These are phyloP conservation scores for Blastobotrys elegans DNA, from an alignment of 1,139 yeast species.

Conservation along the genomic window DNA sequence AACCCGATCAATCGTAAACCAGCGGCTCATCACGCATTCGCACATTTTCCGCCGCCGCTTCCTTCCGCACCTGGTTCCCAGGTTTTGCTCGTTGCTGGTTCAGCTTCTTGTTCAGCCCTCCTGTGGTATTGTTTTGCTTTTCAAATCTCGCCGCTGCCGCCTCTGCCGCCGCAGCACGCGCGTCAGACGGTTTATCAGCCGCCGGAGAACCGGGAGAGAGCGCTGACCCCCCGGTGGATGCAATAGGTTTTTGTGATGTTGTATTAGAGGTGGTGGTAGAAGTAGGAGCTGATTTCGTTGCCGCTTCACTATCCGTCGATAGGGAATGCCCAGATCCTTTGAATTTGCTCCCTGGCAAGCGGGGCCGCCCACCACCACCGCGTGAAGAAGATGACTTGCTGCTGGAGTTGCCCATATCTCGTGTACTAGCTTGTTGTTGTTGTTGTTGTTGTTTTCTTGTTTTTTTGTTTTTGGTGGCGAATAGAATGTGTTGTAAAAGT, in stretches of 20 bases:
- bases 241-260: neutral
- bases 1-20: constrained; percentile 25
- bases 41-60: constrained; percentile 7
- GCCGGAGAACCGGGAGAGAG: neutral
- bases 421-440: neutral
- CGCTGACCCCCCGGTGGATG: constrained; percentile 1
- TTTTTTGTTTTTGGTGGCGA: too few relatives aligned
- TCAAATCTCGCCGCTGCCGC: constrained; percentile 7
- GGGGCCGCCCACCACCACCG: neutral
- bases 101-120: constrained; percentile 1
- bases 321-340: constrained; percentile 1
- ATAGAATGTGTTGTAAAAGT: neutral
- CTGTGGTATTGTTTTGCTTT: neutral
- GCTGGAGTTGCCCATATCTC: constrained; percentile 4
- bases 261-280: neutral
- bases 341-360: neutral
- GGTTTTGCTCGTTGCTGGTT: constrained; percentile 6
- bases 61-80: constrained; percentile 17
- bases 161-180: neutral
- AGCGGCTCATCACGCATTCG: constrained; percentile 17
- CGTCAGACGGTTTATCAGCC: neutral
- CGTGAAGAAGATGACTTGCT: constrained; percentile 2
- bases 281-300: neutral
- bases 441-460: too few relatives aligned
- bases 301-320: neutral